A percentile compares a stretch with the other conserved stretches of the same genome.
Evolutionary conservation across 768 basidiomycete genomes (phyloP).

Genomic region (Leccinum subgranulosum): DNA sequence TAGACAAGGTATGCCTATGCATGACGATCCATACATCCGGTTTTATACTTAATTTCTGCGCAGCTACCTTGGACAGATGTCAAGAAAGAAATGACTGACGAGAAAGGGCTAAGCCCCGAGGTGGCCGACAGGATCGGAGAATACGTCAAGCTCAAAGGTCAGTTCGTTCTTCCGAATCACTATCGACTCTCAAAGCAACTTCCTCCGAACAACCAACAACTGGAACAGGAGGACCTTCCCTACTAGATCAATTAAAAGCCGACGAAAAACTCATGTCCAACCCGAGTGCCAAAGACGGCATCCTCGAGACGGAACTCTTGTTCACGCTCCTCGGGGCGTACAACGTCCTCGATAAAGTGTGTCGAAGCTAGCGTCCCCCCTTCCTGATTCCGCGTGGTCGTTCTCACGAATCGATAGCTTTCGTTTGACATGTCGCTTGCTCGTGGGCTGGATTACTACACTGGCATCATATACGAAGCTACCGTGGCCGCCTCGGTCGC

Average conservation of each 20-base stretch:
- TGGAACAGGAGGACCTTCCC: slow-evolving; percentile 64
- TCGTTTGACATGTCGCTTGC: slow-evolving; percentile 97
- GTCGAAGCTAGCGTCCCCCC: slow-evolving; percentile 5
- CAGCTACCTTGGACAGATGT: slow-evolving; percentile 90
- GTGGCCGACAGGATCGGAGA: slow-evolving; percentile 94
- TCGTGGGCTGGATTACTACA: slow-evolving; percentile 98
- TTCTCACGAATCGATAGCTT: slow-evolving; percentile 47
- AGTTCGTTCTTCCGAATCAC: slow-evolving; percentile 2
- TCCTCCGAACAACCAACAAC: not conserved
- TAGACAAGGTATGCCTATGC: slow-evolving; percentile 74
- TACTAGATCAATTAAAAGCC: slow-evolving; percentile 66
- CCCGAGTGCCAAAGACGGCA: slow-evolving; percentile 71
- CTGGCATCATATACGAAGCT: slow-evolving; percentile 97
- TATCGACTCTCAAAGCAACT: not conserved
- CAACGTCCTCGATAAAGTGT: slow-evolving; percentile 71
- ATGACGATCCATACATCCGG: not conserved
- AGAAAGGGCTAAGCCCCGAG: slow-evolving; percentile 80
- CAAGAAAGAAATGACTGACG: slow-evolving; percentile 93
- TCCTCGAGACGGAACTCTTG: slow-evolving; percentile 82
- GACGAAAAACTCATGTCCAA: slow-evolving; percentile 69
- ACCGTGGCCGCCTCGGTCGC: slow-evolving; percentile 92
- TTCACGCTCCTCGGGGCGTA: slow-evolving; percentile 83
- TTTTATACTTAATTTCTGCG: not conserved
- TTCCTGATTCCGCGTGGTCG: not conserved
- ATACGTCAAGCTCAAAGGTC: slow-evolving; percentile 94